These are phyloP conservation scores for Solanum virginianum DNA, from an alignment of 257 asterid species.

Conservation along the genomic window DNA sequence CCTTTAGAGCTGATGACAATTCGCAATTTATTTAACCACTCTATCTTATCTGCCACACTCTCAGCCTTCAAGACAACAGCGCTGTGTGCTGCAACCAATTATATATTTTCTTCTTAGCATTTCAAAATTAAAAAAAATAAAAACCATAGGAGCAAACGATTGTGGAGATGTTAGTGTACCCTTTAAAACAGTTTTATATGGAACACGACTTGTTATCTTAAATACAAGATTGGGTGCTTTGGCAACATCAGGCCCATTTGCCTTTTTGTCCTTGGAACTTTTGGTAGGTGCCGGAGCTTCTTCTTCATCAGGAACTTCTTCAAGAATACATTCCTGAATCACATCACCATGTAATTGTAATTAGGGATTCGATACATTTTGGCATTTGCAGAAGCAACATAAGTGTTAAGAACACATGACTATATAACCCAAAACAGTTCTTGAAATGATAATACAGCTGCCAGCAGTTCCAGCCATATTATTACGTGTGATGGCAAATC, in stretches of 20 bases:
- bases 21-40: slow-evolving; percentile 68
- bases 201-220: slow-evolving; percentile 77
- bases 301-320: slow-evolving; percentile 77
- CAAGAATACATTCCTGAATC: slow-evolving; percentile 83
- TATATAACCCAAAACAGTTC: neutral
- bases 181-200: slow-evolving; percentile 89
- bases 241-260: slow-evolving; percentile 63
- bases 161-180: slow-evolving; percentile 15
- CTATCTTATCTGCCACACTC: slow-evolving; percentile 54
- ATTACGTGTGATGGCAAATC: neutral
- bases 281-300: slow-evolving; percentile 74
- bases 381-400: neutral
- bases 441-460: neutral
- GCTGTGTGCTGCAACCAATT: slow-evolving; percentile 57
- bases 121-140: neutral
- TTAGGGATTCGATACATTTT: neutral
- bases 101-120: neutral
- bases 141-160: neutral
- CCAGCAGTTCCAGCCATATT: neutral
- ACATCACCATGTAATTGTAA: neutral
- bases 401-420: neutral
- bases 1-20: slow-evolving; percentile 73
- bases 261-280: slow-evolving; percentile 90
- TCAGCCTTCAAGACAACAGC: slow-evolving; percentile 84
- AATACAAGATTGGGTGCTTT: slow-evolving; percentile 73